Evolutionary conservation across 2,329 filamentous ascomycete genomes (phyloP), one percentile per base, ranked within the genome.

Genomic region (Bipolaris zeicola): DNA sequence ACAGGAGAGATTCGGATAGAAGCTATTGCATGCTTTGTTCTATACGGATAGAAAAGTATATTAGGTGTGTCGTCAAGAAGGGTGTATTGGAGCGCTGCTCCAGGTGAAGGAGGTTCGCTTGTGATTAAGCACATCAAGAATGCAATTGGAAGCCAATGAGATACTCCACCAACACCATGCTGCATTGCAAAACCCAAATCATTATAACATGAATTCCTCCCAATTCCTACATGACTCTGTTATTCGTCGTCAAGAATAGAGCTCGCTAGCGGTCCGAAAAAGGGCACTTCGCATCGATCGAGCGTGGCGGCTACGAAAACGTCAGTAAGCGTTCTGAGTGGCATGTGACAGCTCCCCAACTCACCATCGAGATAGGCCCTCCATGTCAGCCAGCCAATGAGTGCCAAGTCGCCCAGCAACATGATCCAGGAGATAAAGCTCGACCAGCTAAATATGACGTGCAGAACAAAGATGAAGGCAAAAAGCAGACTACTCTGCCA

Each of bases 401-500:
- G 77, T 0, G 76, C 83, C 18, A 97, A 60, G 73, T 99, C 94
- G 20, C 83, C 83, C 8, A 91, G 76, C 61, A 97, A 87, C 50
- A 99, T 79, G 18, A 94, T 73, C 90, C 92, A 97, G 60, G 89
- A 93, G 1, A 98, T 80, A 52, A 96, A 87, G 1, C 81, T 83
- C 22, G 91, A 94, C 90, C 92, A 96, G 11, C 88, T 89, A 76
- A 98, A 89, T 39, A 98, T 79, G 36, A 98, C 83, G 73, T 98
- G 94, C 22, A 97, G 68, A 69, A 85, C 81, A 65, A 86, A 86
- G 37, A 86, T 74, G 46, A 85, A 85, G 0, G 90, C 89, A 75
- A 96, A 97, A 3, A 96, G 77, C 69, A 96, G 81, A 62, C 89
- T 88, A 6, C 90, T 91, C 78, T 99, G 95, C 94, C 95, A 99